Base-by-base conservation (phyloP, 352 stramenopile genomes). In the Phytophthora pinifolia region DNA sequence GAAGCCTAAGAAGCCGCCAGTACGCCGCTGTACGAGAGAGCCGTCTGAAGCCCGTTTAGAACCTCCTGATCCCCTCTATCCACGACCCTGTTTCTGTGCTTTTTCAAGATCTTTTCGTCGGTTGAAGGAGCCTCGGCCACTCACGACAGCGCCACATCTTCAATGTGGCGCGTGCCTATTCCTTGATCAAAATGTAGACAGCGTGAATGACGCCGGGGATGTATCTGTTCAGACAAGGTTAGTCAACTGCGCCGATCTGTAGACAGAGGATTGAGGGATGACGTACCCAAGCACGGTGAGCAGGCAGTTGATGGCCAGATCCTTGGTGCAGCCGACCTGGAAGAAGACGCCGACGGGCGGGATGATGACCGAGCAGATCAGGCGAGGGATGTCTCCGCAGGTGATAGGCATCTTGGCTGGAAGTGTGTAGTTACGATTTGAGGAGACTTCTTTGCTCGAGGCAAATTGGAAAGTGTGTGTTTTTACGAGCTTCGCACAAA, bases 161-260 rank as follows among this genome's bases (percentile, higher is more conserved):
- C 31, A 49, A 52, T 65, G 55, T 51, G 50, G 49, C 56, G 55
- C 61, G 9, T n/a, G 46, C 45, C 57, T 73, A 89, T 62, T 88
- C 66, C 59, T 77, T 83, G 44, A 87, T 70, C 25, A 89, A 66
- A 46, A 89, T 89, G 56, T 84, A 89, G 37, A 89, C 75, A 17
- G 79, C 79, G 52, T 89, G 79, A 52, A 89, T 81, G 49, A 89
- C 59, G n/a, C 79, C 79, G n/a, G 76, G 76, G 46, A 87, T 67
- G 62, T 86, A 86, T 2, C 76, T 86, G 50, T 42, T 47, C 3
- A 22, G 18, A 36, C 33, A n/a, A 44, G 12, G 20, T 54, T 25
- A 58, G 43, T 7, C 6, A 30, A 59, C n/a, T 45, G 18, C 46
- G 41, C 20, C 20, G 20, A 22, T 12, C 25, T 22, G 51, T 55